Evolutionary conservation across 805 yeast species (phyloP).

Genomic region (Myxozyma melibiosi): DNA sequence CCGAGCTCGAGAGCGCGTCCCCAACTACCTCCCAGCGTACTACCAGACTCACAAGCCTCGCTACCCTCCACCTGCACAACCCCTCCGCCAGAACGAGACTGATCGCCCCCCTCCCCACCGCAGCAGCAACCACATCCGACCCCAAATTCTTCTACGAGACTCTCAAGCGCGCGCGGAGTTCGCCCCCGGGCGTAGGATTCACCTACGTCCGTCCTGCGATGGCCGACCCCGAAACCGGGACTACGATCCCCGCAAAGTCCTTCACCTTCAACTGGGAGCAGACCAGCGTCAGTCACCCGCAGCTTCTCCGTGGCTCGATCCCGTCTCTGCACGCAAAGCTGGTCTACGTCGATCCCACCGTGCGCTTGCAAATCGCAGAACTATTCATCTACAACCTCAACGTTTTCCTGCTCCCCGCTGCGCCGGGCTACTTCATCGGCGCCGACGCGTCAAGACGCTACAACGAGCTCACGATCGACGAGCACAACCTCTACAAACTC

Average conservation of each 20-base stretch:
- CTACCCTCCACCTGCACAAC: neutral
- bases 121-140: neutral
- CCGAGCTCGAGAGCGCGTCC: neutral
- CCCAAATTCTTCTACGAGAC: neutral
- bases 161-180: neutral
- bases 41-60: neutral
- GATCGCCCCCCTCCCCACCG: neutral
- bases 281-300: neutral
- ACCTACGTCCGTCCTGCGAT: neutral
- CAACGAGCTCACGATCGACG: neutral
- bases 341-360: neutral
- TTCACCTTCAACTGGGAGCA: neutral
- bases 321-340: neutral
- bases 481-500: neutral
- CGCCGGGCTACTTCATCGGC: neutral
- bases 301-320: neutral
- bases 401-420: neutral
- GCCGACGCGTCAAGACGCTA: neutral
- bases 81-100: neutral
- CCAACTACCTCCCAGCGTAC: neutral
- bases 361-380: neutral
- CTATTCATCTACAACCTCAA: slow-evolving; percentile 1
- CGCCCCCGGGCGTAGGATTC: slow-evolving; percentile 1
- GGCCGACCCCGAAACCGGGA: neutral
- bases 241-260: neutral